Conservation (phyloP, 768 basidiomycete genomes). For the Hortiboletus flavorubellus region DNA sequence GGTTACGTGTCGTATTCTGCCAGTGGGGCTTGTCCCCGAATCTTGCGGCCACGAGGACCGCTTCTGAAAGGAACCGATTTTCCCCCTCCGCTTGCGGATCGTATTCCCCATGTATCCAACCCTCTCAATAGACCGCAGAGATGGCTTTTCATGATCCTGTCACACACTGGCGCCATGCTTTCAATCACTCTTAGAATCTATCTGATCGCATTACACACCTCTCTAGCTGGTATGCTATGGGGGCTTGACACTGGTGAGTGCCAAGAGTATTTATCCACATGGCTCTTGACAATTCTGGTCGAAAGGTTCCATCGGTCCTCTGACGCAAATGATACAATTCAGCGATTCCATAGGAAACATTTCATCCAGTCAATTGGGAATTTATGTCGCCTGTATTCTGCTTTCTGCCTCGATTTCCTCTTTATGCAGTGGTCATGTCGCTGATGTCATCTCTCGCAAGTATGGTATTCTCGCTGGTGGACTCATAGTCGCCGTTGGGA, state of each 20-base stretch:
- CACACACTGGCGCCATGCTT: constrained; percentile 6
- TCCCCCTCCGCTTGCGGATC: neutral
- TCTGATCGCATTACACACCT: constrained; percentile 25
- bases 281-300: neutral
- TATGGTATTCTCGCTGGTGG: constrained; percentile 43
- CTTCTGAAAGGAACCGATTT: neutral
- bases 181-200: constrained; percentile 20
- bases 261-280: neutral
- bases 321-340: constrained; percentile 48
- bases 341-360: constrained; percentile 34
- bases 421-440: constrained; percentile 39
- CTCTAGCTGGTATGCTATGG: constrained; percentile 30
- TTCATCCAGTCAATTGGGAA: constrained; percentile 38
- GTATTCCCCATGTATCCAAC: neutral
- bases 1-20: neutral
- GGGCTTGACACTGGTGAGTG: constrained; percentile 31
- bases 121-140: neutral
- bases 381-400: constrained; percentile 43
- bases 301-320: constrained; percentile 38
- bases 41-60: neutral
- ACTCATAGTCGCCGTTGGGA: constrained; percentile 40
- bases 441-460: constrained; percentile 46
- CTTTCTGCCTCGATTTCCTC: constrained; percentile 41
- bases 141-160: neutral
- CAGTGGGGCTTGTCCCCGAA: neutral